Evolutionary conservation across 257 asterid genomes (phyloP).

Genomic region (Solanum peruvianum): DNA sequence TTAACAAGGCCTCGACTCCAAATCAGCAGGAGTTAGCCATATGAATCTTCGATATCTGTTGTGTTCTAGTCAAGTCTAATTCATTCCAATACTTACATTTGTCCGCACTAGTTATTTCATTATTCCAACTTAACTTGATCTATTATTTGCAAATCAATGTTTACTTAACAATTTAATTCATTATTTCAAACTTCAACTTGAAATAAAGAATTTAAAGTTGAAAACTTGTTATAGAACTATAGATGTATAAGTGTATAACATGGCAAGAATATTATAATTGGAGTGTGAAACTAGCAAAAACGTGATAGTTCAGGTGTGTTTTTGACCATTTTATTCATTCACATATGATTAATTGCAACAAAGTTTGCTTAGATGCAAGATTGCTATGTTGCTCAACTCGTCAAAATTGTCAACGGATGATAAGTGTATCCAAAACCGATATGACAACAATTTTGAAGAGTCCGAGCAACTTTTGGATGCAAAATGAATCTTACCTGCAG

Average conservation of each 20-base stretch:
- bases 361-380: neutral
- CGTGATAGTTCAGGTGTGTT: neutral
- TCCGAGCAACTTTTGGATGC: neutral
- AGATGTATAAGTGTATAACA: neutral
- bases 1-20: neutral
- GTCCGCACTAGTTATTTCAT: neutral
- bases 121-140: neutral
- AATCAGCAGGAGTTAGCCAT: neutral
- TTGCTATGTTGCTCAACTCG: neutral
- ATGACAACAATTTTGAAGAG: neutral
- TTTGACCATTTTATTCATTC: neutral
- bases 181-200: neutral
- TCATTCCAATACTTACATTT: neutral
- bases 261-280: neutral
- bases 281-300: neutral
- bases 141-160: neutral
- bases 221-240: neutral
- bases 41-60: neutral
- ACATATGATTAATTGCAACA: neutral
- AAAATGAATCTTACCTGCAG: slow-evolving; percentile 37
- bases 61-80: neutral
- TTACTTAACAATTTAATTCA: neutral
- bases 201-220: neutral
- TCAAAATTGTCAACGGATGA: neutral
- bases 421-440: neutral